Base-by-base conservation (phyloP, 2,329 filamentous ascomycete species). In the Colletotrichum sansevieriae region DNA sequence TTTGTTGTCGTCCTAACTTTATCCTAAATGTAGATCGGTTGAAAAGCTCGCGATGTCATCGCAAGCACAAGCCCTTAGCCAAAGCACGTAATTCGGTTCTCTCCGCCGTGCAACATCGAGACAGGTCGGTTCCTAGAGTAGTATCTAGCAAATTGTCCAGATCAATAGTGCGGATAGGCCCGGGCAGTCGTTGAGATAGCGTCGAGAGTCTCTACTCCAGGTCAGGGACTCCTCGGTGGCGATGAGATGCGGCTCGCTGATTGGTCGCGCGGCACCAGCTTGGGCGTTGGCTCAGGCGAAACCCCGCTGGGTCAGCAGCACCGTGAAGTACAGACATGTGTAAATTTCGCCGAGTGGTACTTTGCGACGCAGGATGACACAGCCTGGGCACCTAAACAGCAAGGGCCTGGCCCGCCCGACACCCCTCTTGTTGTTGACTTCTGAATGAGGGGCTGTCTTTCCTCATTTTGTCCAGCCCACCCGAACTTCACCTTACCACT, bases 361-460 rank as follows among this genome's bases (percentile, higher is more conserved):
- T 60, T 55, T 49, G 13, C 18, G 37, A 46, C 35, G n/a, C 44
- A 64, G 60, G 35, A 58, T 68, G 65, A 43, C 39, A 41, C 55
- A 60, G 56, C 62, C 66, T 61, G 66, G 49, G 66, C 56, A 69
- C 63, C 62, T 66, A 65, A 54, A 69, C 62, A 65, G 62, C 62
- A 69, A 66, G 66, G 66, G 66, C 66, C 64, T 55, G 62, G 66
- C 66, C 66, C 66, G 66, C 66, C 66, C 63, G 55, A 65, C 66
- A 65, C 66, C 66, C 66, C 66, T 65, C 66, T 61, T 69, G 66
- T 68, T 68, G 65, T 69, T 69, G 66, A 69, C 66, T 70, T 70
- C 60, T 70, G 68, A 69, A 68, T 70, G 69, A 71, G 69, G 69
- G 69, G 69, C 69, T 70, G 51, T 57, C 58, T 68, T 71, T 62